phyloP scores from a whole-genome alignment of 2,329 filamentous ascomycete genomes.

The Tolypocladium sp. region DNA sequence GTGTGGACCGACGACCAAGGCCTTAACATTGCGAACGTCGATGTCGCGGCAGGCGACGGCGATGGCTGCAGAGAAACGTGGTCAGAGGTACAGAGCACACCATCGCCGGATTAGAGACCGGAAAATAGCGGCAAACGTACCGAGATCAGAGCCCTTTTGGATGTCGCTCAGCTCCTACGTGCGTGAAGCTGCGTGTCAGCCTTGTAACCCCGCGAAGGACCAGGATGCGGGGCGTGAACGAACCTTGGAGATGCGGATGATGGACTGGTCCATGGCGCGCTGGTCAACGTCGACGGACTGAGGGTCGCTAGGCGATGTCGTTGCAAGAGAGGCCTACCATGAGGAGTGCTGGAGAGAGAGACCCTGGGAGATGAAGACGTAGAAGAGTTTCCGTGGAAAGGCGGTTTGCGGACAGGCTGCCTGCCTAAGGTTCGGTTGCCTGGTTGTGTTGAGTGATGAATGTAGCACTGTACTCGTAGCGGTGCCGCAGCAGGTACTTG shows the following conservation, averaged over 20 bases:
- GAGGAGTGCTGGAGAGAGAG: neutral
- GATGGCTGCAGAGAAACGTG: slow-evolving; percentile 46
- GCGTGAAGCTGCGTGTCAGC: slow-evolving; percentile 5
- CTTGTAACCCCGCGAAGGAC: slow-evolving; percentile 15
- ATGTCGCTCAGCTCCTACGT: slow-evolving; percentile 74
- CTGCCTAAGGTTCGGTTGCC: neutral
- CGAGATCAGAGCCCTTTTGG: slow-evolving; percentile 75
- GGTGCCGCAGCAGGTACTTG: neutral
- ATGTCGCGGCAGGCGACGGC: slow-evolving; percentile 80
- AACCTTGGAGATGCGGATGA: slow-evolving; percentile 81
- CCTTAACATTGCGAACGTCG: slow-evolving; percentile 80
- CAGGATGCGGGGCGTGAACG: slow-evolving; percentile 16
- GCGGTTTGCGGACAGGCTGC: neutral
- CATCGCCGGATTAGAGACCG: neutral
- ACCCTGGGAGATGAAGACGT: neutral
- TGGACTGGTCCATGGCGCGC: slow-evolving; percentile 59
- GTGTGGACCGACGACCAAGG: slow-evolving; percentile 83
- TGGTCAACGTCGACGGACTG: slow-evolving; percentile 1
- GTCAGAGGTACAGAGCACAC: neutral
- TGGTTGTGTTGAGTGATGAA: neutral
- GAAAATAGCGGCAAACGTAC: slow-evolving; percentile 37
- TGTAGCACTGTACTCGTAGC: neutral
- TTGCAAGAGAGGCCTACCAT: slow-evolving; percentile 4
- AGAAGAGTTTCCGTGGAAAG: neutral
- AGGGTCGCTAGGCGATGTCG: slow-evolving; percentile 1